Evolutionary conservation across 257 asterid species (phyloP).

Genomic region (Petrea volubilis): DNA sequence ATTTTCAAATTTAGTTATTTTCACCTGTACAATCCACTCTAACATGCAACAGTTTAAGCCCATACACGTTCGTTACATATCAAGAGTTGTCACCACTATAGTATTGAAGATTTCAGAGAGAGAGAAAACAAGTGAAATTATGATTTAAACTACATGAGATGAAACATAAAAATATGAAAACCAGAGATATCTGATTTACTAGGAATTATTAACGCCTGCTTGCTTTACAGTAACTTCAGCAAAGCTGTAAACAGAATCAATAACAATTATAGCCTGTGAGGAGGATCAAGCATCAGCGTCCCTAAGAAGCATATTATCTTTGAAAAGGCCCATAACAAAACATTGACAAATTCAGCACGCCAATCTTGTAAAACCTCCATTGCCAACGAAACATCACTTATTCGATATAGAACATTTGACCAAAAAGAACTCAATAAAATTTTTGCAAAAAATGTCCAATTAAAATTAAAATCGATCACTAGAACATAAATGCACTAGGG

Average conservation of each 20-base stretch:
- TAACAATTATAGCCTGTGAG: no score
- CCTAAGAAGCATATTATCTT: no score
- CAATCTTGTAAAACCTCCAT: not conserved
- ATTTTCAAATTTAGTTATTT: conserved; percentile 24
- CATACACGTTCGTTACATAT: not conserved
- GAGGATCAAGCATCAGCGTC: no score
- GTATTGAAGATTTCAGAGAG: not conserved
- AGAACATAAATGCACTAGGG: not conserved
- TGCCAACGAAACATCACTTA: not conserved
- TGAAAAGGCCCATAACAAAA: no score
- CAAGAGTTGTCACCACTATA: not conserved
- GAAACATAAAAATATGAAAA: not conserved
- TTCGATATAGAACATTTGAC: not conserved
- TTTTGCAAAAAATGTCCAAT: not conserved
- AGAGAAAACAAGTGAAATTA: not conserved
- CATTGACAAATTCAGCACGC: not conserved
- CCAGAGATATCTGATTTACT: not conserved
- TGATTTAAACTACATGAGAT: conserved; percentile 2
- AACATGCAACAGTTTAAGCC: not conserved
- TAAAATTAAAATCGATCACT: conserved; percentile 2
- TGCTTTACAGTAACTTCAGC: not conserved
- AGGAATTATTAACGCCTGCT: not conserved
- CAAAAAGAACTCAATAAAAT: not conserved
- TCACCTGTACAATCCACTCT: not conserved
- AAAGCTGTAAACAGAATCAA: not conserved